Conservation (phyloP, 208 protist species). For the Trypanosoma caninum region DNA sequence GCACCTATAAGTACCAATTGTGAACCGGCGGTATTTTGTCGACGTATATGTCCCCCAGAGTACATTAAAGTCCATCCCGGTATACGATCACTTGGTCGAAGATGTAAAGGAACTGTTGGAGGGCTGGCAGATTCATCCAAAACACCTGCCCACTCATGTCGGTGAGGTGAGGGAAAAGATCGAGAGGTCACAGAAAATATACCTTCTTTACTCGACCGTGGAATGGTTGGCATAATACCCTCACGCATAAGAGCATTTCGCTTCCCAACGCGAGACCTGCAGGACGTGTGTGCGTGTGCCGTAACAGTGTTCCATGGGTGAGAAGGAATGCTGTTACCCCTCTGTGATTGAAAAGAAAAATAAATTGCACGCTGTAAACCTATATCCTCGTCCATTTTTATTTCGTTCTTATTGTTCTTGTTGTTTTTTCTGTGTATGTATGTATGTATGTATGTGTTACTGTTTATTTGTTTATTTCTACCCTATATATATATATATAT, state of each 20-base stretch:
- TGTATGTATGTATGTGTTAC: too few relatives aligned
- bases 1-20: constrained; percentile 27
- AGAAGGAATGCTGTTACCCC: background rate
- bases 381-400: constrained; percentile 23
- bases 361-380: constrained; percentile 27
- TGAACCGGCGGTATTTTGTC: constrained; percentile 26
- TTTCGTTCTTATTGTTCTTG: too few relatives aligned
- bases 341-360: constrained; percentile 17
- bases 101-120: constrained; percentile 1
- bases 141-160: constrained; percentile 4
- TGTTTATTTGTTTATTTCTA: too few relatives aligned
- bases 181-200: background rate
- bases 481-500: too few relatives aligned
- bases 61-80: constrained; percentile 27
- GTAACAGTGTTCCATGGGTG: background rate
- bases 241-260: constrained; percentile 26
- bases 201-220: constrained; percentile 5
- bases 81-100: constrained; percentile 25
- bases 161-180: background rate
- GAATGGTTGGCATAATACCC: constrained; percentile 26
- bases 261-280: constrained; percentile 8
- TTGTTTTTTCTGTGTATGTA: too few relatives aligned
- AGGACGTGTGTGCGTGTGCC: background rate
- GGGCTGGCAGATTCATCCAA: constrained; percentile 10
- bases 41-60: constrained; percentile 25